phyloP scores from a whole-genome alignment of 805 yeast genomes.

The Wickerhamomyces chaumierensis region DNA sequence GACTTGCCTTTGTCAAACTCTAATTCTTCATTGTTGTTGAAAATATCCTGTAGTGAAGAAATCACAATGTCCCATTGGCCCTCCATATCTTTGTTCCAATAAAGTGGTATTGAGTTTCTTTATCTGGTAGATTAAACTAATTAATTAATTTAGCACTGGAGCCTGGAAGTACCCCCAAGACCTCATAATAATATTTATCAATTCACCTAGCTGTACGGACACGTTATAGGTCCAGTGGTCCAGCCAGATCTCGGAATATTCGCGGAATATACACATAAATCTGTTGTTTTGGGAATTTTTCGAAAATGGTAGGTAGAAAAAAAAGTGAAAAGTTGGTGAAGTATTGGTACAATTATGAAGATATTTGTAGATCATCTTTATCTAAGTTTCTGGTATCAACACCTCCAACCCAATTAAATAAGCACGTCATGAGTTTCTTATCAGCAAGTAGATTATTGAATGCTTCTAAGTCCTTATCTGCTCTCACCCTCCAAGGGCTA shows the following conservation, averaged over 20 bases:
- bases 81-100: conserved; percentile 27
- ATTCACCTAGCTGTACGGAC: too few relatives aligned
- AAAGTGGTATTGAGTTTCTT: background rate
- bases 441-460: conserved; percentile 8
- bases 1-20: conserved; percentile 32
- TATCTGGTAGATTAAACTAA: too few relatives aligned
- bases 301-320: background rate
- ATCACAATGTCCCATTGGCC: conserved; percentile 62
- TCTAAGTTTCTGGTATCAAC: too few relatives aligned
- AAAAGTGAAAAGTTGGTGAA: background rate
- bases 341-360: too few relatives aligned
- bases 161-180: too few relatives aligned
- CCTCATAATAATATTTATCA: too few relatives aligned
- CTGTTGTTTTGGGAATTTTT: background rate
- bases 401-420: too few relatives aligned
- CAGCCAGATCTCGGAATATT: too few relatives aligned
- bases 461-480: conserved; percentile 7
- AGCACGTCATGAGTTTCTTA: conserved; percentile 9
- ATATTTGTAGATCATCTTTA: too few relatives aligned
- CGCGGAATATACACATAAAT: too few relatives aligned
- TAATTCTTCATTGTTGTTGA: conserved; percentile 46
- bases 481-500: conserved; percentile 7
- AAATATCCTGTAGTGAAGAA: conserved; percentile 57
- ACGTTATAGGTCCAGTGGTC: too few relatives aligned
- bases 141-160: too few relatives aligned